Evolutionary conservation across 2,329 filamentous ascomycete species (phyloP), one percentile per base, ranked within the genome.

Genomic region (Hymenoscyphus repandus): DNA sequence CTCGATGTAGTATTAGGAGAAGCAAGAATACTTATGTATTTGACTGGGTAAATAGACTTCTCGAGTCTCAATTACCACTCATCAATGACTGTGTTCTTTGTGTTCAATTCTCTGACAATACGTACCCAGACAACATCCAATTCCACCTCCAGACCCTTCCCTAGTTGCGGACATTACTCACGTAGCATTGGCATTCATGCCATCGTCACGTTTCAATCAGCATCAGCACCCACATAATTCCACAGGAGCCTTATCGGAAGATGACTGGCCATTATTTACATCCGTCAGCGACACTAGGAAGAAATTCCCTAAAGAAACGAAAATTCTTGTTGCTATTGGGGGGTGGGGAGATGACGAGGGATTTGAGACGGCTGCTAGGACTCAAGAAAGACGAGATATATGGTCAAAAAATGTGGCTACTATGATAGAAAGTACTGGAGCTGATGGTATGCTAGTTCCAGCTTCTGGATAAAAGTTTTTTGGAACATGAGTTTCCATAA

Each of bases 321-420:
- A 85, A 58, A 68, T 90, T 18, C 76, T 85, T 70, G 74, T 90
- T 34, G 85, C 86, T 17, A 80, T 90, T 55, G 86, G 86, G 10
- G 86, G 86, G 47, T 90, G 86, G 86, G 85, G 85, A 0, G 83
- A 88, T 53, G 82, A 77, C 0, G 64, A 67, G 6, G 85, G 84
- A 0, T 90, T 88, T 61, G 74, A 77, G 0, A 65, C 64, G 9
- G 84, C 77, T 0, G 79, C 82, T 1, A 73, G 71, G 45, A 73
- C 74, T 3, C 71, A 76, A 1, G 58, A 66, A 5, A 76, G 74
- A 1, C 77, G 83, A 13, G 70, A 73, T 53, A 69, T 68, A 6
- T 90, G 85, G 68, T 82, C 85, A 1, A 70, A 71, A 40, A 86
- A 87, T 57, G 74, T 89, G 1, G 78, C 76, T 6, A 69, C 70